Evolutionary conservation across 768 basidiomycete genomes (phyloP), one percentile per base, ranked within the genome.

Genomic region (Trametes punicea): DNA sequence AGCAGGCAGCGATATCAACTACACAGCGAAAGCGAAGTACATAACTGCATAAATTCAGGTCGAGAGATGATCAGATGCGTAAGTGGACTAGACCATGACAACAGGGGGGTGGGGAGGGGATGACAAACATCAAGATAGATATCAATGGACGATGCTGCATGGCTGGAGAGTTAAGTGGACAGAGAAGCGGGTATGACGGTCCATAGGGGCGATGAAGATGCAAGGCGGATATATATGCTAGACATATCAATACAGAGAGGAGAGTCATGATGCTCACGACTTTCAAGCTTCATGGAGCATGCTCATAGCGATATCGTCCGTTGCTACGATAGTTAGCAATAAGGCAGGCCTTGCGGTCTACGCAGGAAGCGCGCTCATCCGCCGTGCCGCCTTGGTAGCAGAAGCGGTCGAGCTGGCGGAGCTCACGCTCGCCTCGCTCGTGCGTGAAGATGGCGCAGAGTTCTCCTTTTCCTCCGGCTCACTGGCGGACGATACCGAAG

Each of bases 381-480:
- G 61, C 11, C 65, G 53, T 36, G 53, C 38, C 21, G 40, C 30
- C 46, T 64, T 62, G 36, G 49, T 20, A 26, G 57, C 29, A 13
- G 34, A 26, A 7, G 31, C 44, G 11, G 33, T 44, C 51, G 57
- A 59, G 27, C 53, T 45, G n/a, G 44, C 26, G 20, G 51, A 53
- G n/a, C 51, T 53, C 10, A 46, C 33, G 40, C 50, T 51, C 20
- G 10, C 29, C n/a, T 40, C 26, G 54, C 62, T 51, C 20, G 58
- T 34, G 16, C 48, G 47, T 39, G 58, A 47, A 27, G 57, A 46
- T 5, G 69, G 69, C 51, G 62, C 67, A 18, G 65, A 63, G 46
- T 74, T 73, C 51, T 80, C 65, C 60, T 85, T 86, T 65, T 85
- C 83, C 50, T 79, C 77, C 30, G 70, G 63, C 67, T 80, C 78